Base-by-base conservation (phyloP, 768 basidiomycete species). In the Pulveroboletus sp. region DNA sequence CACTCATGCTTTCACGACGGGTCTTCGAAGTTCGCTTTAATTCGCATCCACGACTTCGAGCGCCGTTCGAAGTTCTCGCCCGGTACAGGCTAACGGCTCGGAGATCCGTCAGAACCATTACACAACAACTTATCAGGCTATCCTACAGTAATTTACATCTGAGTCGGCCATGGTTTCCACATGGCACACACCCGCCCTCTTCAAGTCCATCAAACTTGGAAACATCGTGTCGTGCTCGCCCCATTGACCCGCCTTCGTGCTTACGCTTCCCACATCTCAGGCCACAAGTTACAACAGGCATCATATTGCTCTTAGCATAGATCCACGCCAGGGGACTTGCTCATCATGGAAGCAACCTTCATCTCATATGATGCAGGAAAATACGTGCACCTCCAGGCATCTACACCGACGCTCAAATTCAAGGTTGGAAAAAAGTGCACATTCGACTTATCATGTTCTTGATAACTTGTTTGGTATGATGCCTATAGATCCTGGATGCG, bases 261-360 rank as follows among this genome's bases (percentile, higher is more conserved):
- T 2, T 60, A 66, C 34, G 53, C 54, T 9, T 43, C 52, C 7
- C 70, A 73, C 44, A 67, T 72, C 3, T 72, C 64, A 9, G 64
- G 69, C 6, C 68, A n/a, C n/a, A n/a, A n/a, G n/a, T n/a, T 65
- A 14, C 42, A 74, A 6, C 66, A 68, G 13, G 61, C 64, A 25
- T 62, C 70, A 19, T 80, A 79, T 57, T 80, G 79, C 57, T 49
- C 62, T 3, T 79, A 81, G 57, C 75, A 80, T 3, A 69, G 64
- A 5, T 65, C 66, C 37, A 57, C 63, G 1, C 73, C 76, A 0
- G 82, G 82, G 1, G 81, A n/a, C 43, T 35, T 44, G 5, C 60
- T 80, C 40, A 73, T 85, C 48, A 67, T 78, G 2, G 82, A 85
- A 62, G 82, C 73, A 0, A 80, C 80, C 5, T 69, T 74, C 47